Evolutionary conservation across 2,329 filamentous ascomycete genomes (phyloP).

Genomic region (Aspergillus aculeatus): DNA sequence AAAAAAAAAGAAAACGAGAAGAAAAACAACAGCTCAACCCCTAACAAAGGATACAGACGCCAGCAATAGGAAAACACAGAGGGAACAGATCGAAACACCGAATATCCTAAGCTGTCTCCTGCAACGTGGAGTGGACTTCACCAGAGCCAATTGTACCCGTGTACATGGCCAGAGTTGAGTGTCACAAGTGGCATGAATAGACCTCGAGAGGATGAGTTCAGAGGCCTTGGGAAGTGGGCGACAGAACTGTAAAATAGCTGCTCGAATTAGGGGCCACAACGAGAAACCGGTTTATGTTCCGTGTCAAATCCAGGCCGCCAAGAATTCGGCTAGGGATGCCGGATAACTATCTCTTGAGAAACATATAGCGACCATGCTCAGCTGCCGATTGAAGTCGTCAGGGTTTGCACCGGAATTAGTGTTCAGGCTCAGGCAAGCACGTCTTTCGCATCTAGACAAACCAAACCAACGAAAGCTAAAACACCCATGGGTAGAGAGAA

Average conservation of each 20-base stretch:
- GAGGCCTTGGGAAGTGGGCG: background rate
- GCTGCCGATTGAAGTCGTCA: slow-evolving; percentile 9
- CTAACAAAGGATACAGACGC: slow-evolving; percentile 36
- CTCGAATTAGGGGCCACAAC: background rate
- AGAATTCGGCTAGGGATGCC: background rate
- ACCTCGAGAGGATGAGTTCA: background rate
- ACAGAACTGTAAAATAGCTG: background rate
- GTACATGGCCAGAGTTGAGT: slow-evolving; percentile 15
- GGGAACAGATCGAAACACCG: slow-evolving; percentile 16
- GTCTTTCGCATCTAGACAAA: slow-evolving; percentile 22
- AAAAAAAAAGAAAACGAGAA: slow-evolving; percentile 15
- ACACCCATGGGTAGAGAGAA: slow-evolving; percentile 9
- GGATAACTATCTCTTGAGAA: slow-evolving; percentile 7
- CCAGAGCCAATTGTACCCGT: slow-evolving; percentile 28
- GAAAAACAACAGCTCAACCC: slow-evolving; percentile 29
- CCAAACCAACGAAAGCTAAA: slow-evolving; percentile 4
- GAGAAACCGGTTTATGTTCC: slow-evolving; percentile 1
- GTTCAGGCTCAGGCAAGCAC: slow-evolving; percentile 10
- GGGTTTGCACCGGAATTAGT: slow-evolving; percentile 6
- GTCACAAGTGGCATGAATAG: background rate
- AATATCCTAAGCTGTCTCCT: slow-evolving; percentile 28
- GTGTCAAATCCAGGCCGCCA: slow-evolving; percentile 1
- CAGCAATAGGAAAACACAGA: slow-evolving; percentile 29
- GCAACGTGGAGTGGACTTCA: slow-evolving; percentile 31
- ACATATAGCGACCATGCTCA: slow-evolving; percentile 16